Evolutionary conservation across 441 rosid genomes (phyloP), one percentile per base, ranked within the genome.

Genomic region (Breynia disticha): DNA sequence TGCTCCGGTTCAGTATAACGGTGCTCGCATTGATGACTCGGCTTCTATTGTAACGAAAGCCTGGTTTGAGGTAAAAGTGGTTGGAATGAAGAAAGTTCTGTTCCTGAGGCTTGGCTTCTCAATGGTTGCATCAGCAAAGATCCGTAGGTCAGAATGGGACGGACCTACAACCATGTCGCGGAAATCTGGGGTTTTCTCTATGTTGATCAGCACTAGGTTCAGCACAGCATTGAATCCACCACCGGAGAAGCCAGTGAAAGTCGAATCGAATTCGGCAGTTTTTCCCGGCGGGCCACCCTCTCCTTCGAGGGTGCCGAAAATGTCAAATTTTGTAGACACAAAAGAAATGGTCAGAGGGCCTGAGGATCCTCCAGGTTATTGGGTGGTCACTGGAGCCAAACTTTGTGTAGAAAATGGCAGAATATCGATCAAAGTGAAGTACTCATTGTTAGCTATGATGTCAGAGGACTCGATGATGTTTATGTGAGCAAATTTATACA

Each of bases 321-420:
- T 88, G 76, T 66, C 77, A 4, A 82, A 59, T 71, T 86, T 88
- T 32, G 97, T 93, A n/a, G 87, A 93, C 54, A 86, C 84, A 11
- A 88, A 83, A 68, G 97, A 86, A 70, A 86, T 73, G 80, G 72
- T 83, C 54, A 76, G 98, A 66, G 97, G 98, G 41, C 97, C 97
- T 0, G 95, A 93, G 69, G 79, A 81, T 52, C 61, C 66, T 2
- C 98, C 97, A 10, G 98, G 97, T 47, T 91, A 88, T 70, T 91
- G 97, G 98, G 95, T 88, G 60, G 79, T 88, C 47, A 86, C 95
- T 4, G 98, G 98, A 55, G 95, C 98, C 45, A 86, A 80, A 78
- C 90, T 91, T 19, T 77, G 80, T 46, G 66, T 84, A 37, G 95
- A 81, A 46, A 85, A 77, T 38, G 87, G 95, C n/a, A 77, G 72